A percentile compares a stretch with the other conserved stretches of the same genome.
These are phyloP conservation scores for Fraxinus paxiana DNA, from an alignment of 305 asterid genomes.

Conservation along the genomic window DNA sequence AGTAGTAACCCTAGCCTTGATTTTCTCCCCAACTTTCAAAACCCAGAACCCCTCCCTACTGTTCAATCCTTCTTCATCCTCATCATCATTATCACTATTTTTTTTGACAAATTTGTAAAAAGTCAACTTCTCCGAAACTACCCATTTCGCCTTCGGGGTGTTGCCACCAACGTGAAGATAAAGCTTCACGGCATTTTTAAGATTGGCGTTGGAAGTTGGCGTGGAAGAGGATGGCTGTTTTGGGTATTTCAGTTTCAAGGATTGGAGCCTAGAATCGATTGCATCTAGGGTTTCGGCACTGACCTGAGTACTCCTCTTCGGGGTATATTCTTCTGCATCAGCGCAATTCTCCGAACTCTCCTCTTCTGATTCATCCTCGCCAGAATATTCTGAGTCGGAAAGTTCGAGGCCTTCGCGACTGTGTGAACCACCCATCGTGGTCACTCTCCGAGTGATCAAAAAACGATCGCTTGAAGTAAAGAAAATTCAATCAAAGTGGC, in stretches of 20 bases:
- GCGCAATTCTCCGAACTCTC: conserved; percentile 44
- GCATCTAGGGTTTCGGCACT: conserved; percentile 53
- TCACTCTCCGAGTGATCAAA: not conserved
- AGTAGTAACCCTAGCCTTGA: conserved; percentile 63
- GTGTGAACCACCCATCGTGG: conserved; percentile 72
- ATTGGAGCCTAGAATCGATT: conserved; percentile 57
- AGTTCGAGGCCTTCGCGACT: conserved; percentile 94
- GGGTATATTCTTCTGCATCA: conserved; percentile 39
- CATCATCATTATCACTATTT: conserved; percentile 38
- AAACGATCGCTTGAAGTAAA: not conserved
- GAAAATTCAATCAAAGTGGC: not conserved
- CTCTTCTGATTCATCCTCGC: conserved; percentile 36
- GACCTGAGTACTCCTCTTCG: conserved; percentile 25
- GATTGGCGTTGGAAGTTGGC: conserved; percentile 25
- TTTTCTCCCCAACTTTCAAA: conserved; percentile 65
- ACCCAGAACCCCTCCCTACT: conserved; percentile 69
- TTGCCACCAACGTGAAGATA: conserved; percentile 82
- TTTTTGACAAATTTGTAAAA: conserved; percentile 54
- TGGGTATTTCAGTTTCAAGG: conserved; percentile 65
- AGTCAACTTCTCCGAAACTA: conserved; percentile 59
- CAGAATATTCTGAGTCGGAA: conserved; percentile 72
- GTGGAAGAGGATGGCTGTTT: conserved; percentile 27
- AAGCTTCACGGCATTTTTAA: conserved; percentile 59
- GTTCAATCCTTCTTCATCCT: conserved; percentile 30
- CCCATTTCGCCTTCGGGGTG: conserved; percentile 90